phyloP scores from a whole-genome alignment of 2,329 filamentous ascomycete species.

The Pseudocercospora fuligena region DNA sequence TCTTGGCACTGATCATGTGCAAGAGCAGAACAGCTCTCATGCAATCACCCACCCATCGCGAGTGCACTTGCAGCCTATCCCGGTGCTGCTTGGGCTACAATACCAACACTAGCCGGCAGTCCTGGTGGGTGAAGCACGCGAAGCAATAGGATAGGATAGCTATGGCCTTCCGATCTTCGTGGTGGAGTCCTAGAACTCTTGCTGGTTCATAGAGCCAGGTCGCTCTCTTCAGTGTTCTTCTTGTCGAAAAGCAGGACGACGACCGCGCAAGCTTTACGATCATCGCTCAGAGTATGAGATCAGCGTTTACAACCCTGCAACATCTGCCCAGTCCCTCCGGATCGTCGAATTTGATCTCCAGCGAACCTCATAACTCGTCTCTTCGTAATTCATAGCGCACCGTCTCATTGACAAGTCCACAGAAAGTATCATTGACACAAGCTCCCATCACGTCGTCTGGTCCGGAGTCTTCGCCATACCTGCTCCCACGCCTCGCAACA shows the following conservation, averaged over 20 bases:
- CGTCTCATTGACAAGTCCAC: neutral
- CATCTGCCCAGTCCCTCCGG: neutral
- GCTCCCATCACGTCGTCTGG: conserved; percentile 25
- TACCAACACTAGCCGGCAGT: too few species aligned
- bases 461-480: conserved; percentile 44
- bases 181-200: neutral
- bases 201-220: neutral
- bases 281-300: neutral
- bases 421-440: neutral
- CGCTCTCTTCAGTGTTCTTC: neutral
- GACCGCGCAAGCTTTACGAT: neutral
- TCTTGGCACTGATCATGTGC: neutral
- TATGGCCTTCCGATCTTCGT: neutral
- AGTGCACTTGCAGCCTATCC: neutral
- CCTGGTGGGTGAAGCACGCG: too few species aligned
- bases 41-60: neutral
- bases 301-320: neutral
- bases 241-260: neutral
- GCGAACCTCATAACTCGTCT: neutral
- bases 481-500: conserved; percentile 84
- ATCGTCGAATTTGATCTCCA: neutral
- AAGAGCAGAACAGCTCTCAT: neutral
- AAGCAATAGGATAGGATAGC: too few species aligned
- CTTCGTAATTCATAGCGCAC: neutral
- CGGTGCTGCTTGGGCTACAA: too few species aligned